Percentiles rank a stretch among this genome's conserved stretches.
phyloP scores from a whole-genome alignment of 73 alveolate species.

The Blepharisma stoltei region DNA sequence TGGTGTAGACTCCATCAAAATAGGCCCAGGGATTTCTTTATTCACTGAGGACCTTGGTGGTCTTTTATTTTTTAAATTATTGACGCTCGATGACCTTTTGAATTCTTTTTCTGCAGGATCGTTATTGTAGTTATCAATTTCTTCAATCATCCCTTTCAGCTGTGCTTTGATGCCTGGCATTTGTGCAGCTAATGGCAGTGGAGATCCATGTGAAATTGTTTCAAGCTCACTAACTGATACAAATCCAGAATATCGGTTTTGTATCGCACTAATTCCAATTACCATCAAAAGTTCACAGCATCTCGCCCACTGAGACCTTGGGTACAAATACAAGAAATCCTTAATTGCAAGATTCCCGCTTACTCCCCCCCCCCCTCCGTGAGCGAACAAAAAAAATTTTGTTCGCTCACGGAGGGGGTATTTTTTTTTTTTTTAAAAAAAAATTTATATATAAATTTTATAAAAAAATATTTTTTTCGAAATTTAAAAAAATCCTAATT shows the following conservation, averaged over 20 bases:
- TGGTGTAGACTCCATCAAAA: constrained; percentile 16
- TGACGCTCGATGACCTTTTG: background rate
- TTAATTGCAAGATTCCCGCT: background rate
- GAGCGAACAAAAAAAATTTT: too few species aligned
- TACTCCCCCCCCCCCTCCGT: too few species aligned
- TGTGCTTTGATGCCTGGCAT: background rate
- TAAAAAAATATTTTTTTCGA: too few species aligned
- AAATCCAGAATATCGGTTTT: background rate
- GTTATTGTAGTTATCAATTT: background rate
- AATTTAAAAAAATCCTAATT: too few species aligned
- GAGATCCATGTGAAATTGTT: background rate
- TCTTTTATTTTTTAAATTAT: background rate
- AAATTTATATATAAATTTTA: too few species aligned
- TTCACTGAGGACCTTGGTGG: background rate
- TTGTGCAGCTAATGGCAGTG: constrained; percentile 7
- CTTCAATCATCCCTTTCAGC: constrained; percentile 6
- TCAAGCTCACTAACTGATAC: background rate
- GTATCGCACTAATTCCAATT: background rate
- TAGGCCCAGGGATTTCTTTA: constrained; percentile 8
- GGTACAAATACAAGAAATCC: constrained; percentile 7
- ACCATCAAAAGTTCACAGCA: background rate
- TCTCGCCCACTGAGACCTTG: constrained; percentile 11
- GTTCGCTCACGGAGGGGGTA: too few species aligned
- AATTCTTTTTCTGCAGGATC: constrained; percentile 14
- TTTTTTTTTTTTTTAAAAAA: too few species aligned